These are phyloP conservation scores for Debaryomyces sp. DNA, from an alignment of 1,139 yeast genomes.

Conservation along the genomic window DNA sequence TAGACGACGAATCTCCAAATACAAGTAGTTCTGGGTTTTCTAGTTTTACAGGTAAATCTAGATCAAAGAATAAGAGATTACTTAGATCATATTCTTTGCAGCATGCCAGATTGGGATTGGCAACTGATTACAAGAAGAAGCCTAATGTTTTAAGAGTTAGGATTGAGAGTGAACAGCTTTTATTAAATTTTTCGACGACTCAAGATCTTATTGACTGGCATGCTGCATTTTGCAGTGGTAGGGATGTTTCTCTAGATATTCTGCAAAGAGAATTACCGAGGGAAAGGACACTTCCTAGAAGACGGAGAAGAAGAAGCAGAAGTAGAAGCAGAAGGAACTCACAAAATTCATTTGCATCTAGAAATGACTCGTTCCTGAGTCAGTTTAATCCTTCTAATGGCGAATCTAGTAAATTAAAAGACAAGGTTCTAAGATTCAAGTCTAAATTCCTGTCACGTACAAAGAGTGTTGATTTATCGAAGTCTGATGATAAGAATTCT, in stretches of 20 bases:
- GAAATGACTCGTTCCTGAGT: constrained; percentile 14
- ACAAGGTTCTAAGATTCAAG: constrained; percentile 25
- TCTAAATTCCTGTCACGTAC: constrained; percentile 14
- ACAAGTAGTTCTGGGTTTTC: background rate
- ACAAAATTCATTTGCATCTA: constrained; percentile 5
- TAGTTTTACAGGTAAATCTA: constrained; percentile 5
- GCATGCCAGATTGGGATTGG: constrained; percentile 68
- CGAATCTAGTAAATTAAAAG: constrained; percentile 18
- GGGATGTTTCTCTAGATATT: constrained; percentile 66
- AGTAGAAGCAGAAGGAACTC: constrained; percentile 8
- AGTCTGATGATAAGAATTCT: background rate
- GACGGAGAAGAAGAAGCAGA: constrained; percentile 44
- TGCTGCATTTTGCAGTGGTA: constrained; percentile 58
- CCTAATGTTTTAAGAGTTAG: constrained; percentile 62
- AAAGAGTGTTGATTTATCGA: background rate
- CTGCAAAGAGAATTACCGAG: constrained; percentile 61
- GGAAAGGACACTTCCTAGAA: constrained; percentile 74
- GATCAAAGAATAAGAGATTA: constrained; percentile 24
- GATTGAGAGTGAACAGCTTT: constrained; percentile 68
- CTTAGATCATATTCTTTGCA: constrained; percentile 67
- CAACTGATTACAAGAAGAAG: constrained; percentile 66
- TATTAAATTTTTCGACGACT: constrained; percentile 55
- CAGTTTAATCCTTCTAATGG: constrained; percentile 16
- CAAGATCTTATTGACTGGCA: constrained; percentile 71
- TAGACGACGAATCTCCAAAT: constrained; percentile 13